Conservation (phyloP, 2,329 filamentous ascomycete species). For the Aureobasidium sp. region DNA sequence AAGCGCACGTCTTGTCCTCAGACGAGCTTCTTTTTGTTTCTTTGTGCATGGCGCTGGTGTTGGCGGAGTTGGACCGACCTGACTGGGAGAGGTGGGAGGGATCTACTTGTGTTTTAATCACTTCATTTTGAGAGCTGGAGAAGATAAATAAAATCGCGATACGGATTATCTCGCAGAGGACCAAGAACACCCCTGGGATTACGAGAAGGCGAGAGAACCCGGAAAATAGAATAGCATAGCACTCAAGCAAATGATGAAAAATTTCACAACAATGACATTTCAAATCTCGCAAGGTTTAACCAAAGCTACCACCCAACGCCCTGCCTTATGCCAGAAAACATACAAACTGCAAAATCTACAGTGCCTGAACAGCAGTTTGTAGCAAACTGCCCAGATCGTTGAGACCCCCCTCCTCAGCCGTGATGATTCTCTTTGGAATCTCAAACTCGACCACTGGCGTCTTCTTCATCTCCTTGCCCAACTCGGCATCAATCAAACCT, state of each 20-base stretch:
- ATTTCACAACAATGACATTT: neutral
- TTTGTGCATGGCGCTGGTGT: slow-evolving; percentile 17
- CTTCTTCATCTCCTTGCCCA: slow-evolving; percentile 76
- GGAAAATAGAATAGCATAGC: slow-evolving; percentile 1
- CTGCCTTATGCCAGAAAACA: neutral
- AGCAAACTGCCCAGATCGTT: slow-evolving; percentile 23
- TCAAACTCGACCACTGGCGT: slow-evolving; percentile 84
- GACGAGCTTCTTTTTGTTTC: slow-evolving; percentile 3
- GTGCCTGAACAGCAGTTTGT: slow-evolving; percentile 20
- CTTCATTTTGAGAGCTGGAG: neutral
- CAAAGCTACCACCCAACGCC: neutral
- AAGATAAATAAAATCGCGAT: neutral
- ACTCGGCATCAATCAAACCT: slow-evolving; percentile 74
- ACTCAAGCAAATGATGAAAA: neutral
- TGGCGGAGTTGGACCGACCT: slow-evolving; percentile 7
- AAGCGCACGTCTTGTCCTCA: neutral
- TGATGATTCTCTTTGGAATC: slow-evolving; percentile 79
- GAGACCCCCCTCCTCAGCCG: slow-evolving; percentile 24
- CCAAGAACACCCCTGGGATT: neutral
- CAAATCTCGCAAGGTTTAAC: neutral
- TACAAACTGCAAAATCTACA: neutral
- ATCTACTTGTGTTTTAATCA: neutral
- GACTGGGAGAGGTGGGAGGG: neutral
- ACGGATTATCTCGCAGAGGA: neutral
- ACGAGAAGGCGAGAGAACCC: neutral